Evolutionary conservation across 495 filamentous ascomycete species (phyloP).

Genomic region (Xylaria venustula): DNA sequence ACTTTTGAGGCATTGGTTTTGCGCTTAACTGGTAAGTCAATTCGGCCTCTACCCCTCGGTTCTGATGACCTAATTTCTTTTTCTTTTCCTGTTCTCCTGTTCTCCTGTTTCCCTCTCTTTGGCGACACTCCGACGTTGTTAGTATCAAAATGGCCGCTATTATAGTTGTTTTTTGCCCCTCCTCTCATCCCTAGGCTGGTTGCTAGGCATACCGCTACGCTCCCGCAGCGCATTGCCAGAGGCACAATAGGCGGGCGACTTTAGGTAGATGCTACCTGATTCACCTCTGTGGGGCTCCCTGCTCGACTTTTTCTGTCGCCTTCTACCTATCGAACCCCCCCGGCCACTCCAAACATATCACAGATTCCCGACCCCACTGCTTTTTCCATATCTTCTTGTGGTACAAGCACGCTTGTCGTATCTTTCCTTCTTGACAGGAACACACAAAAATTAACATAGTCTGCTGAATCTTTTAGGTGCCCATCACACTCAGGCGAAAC

Average conservation of each 20-base stretch:
- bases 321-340: conserved; percentile 18
- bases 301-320: conserved; percentile 19
- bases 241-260: not conserved
- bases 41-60: too few species aligned
- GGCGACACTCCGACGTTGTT: too few species aligned
- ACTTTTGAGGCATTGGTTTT: too few species aligned
- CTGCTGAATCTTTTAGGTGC: too few species aligned
- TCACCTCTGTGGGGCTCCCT: conserved; percentile 20
- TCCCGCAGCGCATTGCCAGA: not conserved
- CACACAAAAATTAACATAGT: not conserved
- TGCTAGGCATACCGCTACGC: not conserved
- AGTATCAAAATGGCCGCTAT: too few species aligned
- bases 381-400: not conserved
- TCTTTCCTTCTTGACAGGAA: not conserved
- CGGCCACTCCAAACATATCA: conserved; percentile 1
- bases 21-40: too few species aligned
- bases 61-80: too few species aligned
- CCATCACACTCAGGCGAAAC: too few species aligned
- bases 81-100: too few species aligned
- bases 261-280: conserved; percentile 11
- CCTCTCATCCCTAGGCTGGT: too few species aligned
- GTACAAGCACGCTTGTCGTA: not conserved
- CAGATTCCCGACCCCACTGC: not conserved
- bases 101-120: too few species aligned
- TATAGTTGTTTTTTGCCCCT: too few species aligned